These are phyloP conservation scores for Dendryphion nanum DNA, from an alignment of 2,329 filamentous ascomycete species.

Conservation along the genomic window DNA sequence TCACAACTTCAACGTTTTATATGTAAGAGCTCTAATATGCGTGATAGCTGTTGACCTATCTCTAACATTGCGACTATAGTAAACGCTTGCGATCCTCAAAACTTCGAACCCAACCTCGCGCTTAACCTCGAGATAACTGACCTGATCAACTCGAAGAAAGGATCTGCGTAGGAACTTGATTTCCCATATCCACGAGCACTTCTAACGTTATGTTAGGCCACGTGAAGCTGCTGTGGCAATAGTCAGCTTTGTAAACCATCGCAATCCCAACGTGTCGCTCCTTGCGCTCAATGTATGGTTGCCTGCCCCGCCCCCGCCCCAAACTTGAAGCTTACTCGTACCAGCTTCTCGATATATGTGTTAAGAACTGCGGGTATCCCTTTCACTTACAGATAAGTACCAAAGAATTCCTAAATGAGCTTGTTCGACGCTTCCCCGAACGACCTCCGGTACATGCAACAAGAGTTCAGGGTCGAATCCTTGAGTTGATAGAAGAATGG, in stretches of 20 bases:
- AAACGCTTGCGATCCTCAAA: slow-evolving; percentile 93
- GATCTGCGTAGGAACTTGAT: slow-evolving; percentile 62
- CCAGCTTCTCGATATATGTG: slow-evolving; percentile 91
- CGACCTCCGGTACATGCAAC: slow-evolving; percentile 82
- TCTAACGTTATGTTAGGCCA: slow-evolving; percentile 52
- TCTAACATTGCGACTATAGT: no score
- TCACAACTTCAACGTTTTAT: slow-evolving; percentile 95
- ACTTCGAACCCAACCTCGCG: slow-evolving; percentile 96
- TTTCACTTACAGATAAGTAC: slow-evolving; percentile 98
- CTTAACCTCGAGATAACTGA: slow-evolving; percentile 95
- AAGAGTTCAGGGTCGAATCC: slow-evolving; percentile 85
- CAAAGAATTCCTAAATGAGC: slow-evolving; percentile 98
- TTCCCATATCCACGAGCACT: neutral
- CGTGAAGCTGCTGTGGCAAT: slow-evolving; percentile 93
- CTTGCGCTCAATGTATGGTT: slow-evolving; percentile 70
- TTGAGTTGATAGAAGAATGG: slow-evolving; percentile 98
- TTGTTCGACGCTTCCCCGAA: slow-evolving; percentile 93
- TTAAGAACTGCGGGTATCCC: slow-evolving; percentile 99
- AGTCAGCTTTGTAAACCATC: slow-evolving; percentile 92
- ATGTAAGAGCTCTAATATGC: slow-evolving; percentile 52
- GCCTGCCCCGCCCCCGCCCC: slow-evolving; percentile 11
- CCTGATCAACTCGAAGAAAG: slow-evolving; percentile 96
- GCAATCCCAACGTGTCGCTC: slow-evolving; percentile 91
- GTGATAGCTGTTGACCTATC: no score
- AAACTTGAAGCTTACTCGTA: slow-evolving; percentile 19